Evolutionary conservation across 495 filamentous ascomycete species (phyloP).

Genomic region (Aspergillus asperescens): DNA sequence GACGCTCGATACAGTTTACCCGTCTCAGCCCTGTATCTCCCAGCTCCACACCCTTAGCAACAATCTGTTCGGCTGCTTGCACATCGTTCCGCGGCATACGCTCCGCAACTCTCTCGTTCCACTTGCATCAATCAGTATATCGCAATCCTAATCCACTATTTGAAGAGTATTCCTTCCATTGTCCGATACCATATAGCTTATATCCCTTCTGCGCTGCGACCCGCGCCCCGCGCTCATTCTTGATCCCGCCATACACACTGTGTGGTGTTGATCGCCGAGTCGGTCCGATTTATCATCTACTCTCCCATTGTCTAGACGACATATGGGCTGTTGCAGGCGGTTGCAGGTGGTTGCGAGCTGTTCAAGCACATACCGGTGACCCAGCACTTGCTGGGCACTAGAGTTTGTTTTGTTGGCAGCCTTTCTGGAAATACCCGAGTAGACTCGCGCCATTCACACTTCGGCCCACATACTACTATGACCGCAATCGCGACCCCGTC

Average conservation of each 20-base stretch:
- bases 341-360: background rate
- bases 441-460: background rate
- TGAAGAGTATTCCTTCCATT: background rate
- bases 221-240: background rate
- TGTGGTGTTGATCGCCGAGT: background rate
- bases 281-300: background rate
- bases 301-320: background rate
- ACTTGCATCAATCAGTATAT: background rate
- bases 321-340: background rate
- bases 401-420: background rate
- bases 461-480: conserved; percentile 27
- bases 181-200: background rate
- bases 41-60: background rate
- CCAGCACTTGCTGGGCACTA: background rate
- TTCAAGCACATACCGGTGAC: background rate
- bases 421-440: background rate
- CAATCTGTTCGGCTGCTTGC: background rate
- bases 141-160: background rate
- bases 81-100: background rate
- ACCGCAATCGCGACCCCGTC: conserved; percentile 39
- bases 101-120: background rate
- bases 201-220: background rate
- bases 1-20: background rate
- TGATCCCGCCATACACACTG: background rate
- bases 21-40: background rate